Evolutionary conservation across 495 filamentous ascomycete genomes (phyloP).

Genomic region (Talaromyces nanjingensis): DNA sequence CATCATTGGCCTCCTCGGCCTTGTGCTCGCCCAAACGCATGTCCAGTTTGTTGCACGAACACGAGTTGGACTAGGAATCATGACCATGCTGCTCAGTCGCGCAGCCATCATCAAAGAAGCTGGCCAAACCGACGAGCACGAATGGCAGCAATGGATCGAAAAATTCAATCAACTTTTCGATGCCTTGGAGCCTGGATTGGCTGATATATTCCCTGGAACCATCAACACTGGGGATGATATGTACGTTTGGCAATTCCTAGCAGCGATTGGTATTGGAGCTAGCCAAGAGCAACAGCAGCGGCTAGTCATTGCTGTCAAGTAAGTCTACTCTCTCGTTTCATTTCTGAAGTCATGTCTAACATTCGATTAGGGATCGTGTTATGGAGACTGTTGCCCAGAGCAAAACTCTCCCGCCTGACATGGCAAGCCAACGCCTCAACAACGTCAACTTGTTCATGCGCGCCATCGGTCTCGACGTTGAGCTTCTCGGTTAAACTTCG

Average conservation of each 20-base stretch:
- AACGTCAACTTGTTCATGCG: constrained; percentile 99
- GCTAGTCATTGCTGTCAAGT: constrained; percentile 90
- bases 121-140: constrained; percentile 56
- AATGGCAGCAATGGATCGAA: constrained; percentile 76
- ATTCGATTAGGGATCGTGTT: constrained; percentile 64
- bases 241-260: constrained; percentile 97
- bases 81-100: constrained; percentile 91
- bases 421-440: constrained; percentile 70
- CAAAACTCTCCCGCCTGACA: constrained; percentile 80
- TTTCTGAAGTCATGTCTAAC: constrained; percentile 12
- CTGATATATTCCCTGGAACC: constrained; percentile 76
- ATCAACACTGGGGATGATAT: constrained; percentile 80
- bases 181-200: constrained; percentile 71
- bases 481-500: constrained; percentile 63
- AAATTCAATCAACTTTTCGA: constrained; percentile 86
- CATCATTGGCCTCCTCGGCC: constrained; percentile 77
- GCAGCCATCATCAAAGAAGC: constrained; percentile 87
- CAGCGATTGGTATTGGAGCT: constrained; percentile 86
- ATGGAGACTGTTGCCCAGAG: constrained; percentile 89
- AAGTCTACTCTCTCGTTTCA: constrained; percentile 20
- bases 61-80: constrained; percentile 75
- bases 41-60: constrained; percentile 71
- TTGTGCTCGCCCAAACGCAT: constrained; percentile 76
- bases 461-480: constrained; percentile 94
- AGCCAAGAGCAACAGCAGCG: constrained; percentile 89